phyloP scores from a whole-genome alignment of 108 stramenopile species.

The Pseudonitzschia pungens region DNA sequence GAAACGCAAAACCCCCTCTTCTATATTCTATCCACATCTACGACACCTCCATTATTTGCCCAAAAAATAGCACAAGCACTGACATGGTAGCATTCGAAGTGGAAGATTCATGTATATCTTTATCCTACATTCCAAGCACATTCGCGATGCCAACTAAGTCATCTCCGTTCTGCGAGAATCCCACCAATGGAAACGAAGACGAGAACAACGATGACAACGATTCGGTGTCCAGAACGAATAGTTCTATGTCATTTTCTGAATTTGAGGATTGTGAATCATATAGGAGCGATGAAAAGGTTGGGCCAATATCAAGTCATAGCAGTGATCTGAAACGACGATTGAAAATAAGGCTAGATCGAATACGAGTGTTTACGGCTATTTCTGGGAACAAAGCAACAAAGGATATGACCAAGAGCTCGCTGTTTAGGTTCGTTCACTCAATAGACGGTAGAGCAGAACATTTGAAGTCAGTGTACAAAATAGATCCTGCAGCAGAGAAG shows the following conservation, averaged over 20 bases:
- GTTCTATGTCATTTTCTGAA: slow-evolving; percentile 8
- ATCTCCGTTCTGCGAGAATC: slow-evolving; percentile 20
- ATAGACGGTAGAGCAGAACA: slow-evolving; percentile 43
- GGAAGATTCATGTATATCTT: slow-evolving; percentile 35
- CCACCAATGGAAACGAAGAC: background rate
- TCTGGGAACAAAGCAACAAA: slow-evolving; percentile 12
- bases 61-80: slow-evolving; percentile 51
- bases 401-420: slow-evolving; percentile 25
- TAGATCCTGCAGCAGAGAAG: background rate
- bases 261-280: slow-evolving; percentile 5
- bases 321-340: slow-evolving; percentile 35
- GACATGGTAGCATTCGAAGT: slow-evolving; percentile 71
- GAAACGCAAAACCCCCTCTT: slow-evolving; percentile 33
- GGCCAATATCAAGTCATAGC: slow-evolving; percentile 20
- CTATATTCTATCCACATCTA: slow-evolving; percentile 31
- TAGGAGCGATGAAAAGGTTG: background rate
- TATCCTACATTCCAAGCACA: slow-evolving; percentile 28
- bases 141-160: slow-evolving; percentile 38
- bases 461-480: slow-evolving; percentile 43
- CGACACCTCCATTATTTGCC: slow-evolving; percentile 64
- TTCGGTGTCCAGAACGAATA: background rate
- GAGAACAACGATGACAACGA: background rate
- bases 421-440: slow-evolving; percentile 35
- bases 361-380: slow-evolving; percentile 36
- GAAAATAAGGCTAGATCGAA: slow-evolving; percentile 32